Evolutionary conservation across 148 eudicot species (phyloP), one percentile per base, ranked within the genome.

Genomic region (Cornus controversa): DNA sequence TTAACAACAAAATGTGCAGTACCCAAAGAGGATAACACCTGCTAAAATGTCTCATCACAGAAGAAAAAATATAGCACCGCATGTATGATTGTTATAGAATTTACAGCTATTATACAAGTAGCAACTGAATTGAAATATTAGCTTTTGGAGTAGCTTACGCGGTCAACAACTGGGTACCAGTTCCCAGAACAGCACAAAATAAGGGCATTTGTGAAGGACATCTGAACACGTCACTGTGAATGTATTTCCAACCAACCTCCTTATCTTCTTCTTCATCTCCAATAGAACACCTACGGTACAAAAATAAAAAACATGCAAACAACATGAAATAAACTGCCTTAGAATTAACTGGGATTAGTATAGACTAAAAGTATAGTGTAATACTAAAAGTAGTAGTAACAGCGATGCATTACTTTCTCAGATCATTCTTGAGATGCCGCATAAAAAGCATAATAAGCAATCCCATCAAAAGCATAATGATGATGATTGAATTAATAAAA

Each of bases 181-280:
- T 77, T 73, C 98, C 98, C 84, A 94, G 76, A 77, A 89, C 75
- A 75, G 97, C 97, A 84, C 86, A 90, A 76, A 94, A 84, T 80
- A 92, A 80, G 70, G 87, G 85, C 85, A 90, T 66, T 57, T 79
- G 80, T n/a, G 87, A 65, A 34, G 97, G 98, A 83, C 89, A 82
- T 88, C 87, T 82, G 87, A 85, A 90, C 16, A 88, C 90, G 83
- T 89, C 91, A 76, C 92, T 83, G 70, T 87, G 90, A 72, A 82
- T 82, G 81, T 85, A 82, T 65, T 87, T 87, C 96, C 88, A 88
- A 74, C 94, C 91, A 76, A 86, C 86, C 75, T 90, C 93, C 78
- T 84, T 89, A 76, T 92, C 93, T 71, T 92, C 90, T 82, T 87
- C 91, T 79, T 85, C 89, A 76, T 88, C 87, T 67, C 84, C 89